phyloP scores from a whole-genome alignment of 352 stramenopile species.

The Blastocystis hominis region DNA sequence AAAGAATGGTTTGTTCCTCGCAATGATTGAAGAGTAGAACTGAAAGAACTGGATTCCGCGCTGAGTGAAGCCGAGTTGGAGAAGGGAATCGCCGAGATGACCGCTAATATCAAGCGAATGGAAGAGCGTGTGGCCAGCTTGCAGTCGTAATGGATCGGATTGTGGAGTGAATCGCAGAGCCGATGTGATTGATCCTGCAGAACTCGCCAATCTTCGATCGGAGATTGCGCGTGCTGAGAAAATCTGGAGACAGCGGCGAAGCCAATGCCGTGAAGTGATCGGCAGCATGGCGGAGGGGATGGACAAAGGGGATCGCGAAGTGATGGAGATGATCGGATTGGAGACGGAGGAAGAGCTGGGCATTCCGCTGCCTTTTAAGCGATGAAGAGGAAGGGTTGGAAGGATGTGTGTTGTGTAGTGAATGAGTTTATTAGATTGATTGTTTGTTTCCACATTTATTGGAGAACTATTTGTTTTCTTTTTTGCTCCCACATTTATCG shows the following conservation, averaged over 20 bases:
- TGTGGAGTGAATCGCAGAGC: neutral
- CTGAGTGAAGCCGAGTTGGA: slow-evolving; percentile 20
- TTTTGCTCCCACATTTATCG: neutral
- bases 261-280: slow-evolving; percentile 21
- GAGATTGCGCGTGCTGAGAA: slow-evolving; percentile 9
- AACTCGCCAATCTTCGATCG: neutral
- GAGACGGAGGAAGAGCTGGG: slow-evolving; percentile 51
- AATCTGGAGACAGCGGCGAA: slow-evolving; percentile 40
- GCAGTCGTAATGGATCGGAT: neutral
- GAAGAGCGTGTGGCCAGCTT: neutral
- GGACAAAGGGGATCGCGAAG: slow-evolving; percentile 9
- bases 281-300: slow-evolving; percentile 33
- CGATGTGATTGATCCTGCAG: slow-evolving; percentile 40
- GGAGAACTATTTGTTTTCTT: neutral
- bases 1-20: neutral
- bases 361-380: slow-evolving; percentile 33
- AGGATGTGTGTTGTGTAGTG: neutral
- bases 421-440: neutral
- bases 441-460: neutral
- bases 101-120: slow-evolving; percentile 11
- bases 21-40: neutral
- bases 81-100: slow-evolving; percentile 27
- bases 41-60: slow-evolving; percentile 43
- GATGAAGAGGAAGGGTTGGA: too few relatives aligned
- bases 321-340: slow-evolving; percentile 22